A percentile compares a stretch with the other conserved stretches of the same genome.
Evolutionary conservation across 345 rosid genomes (phyloP).

Genomic region (Salix koriyanagi): DNA sequence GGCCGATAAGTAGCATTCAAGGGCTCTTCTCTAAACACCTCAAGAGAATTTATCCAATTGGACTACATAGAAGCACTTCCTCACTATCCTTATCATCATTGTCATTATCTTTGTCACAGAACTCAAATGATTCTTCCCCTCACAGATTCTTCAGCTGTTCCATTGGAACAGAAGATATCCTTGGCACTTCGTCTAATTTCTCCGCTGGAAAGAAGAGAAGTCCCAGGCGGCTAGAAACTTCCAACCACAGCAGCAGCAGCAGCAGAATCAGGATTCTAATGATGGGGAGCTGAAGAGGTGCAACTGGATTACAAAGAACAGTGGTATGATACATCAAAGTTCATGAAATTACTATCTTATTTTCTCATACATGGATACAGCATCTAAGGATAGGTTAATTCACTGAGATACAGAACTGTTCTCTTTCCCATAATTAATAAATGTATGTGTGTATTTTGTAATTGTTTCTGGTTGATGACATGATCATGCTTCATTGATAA

Average conservation of each 20-base stretch:
- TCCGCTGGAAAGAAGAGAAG: conserved; percentile 40
- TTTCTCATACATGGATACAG: neutral
- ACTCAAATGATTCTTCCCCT: conserved; percentile 71
- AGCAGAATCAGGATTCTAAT: conserved; percentile 24
- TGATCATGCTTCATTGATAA: neutral
- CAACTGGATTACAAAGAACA: conserved; percentile 85
- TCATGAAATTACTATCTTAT: neutral
- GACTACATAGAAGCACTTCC: conserved; percentile 66
- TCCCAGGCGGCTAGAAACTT: conserved; percentile 27
- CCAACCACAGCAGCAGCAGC: conserved; percentile 25
- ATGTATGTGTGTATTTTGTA: neutral
- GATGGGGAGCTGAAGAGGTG: conserved; percentile 69
- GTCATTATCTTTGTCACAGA: conserved; percentile 79
- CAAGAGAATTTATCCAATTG: conserved; percentile 78
- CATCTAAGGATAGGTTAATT: neutral
- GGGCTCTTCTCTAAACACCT: conserved; percentile 57
- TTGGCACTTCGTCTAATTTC: conserved; percentile 65
- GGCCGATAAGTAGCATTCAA: conserved; percentile 24
- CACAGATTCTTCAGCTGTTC: conserved; percentile 46
- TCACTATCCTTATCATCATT: conserved; percentile 72
- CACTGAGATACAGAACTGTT: neutral
- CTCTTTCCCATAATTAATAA: neutral
- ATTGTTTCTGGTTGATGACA: neutral
- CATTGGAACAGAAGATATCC: conserved; percentile 55
- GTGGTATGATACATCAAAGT: conserved; percentile 55